phyloP scores from a whole-genome alignment of 768 basidiomycete genomes.

The Mycena amicta region DNA sequence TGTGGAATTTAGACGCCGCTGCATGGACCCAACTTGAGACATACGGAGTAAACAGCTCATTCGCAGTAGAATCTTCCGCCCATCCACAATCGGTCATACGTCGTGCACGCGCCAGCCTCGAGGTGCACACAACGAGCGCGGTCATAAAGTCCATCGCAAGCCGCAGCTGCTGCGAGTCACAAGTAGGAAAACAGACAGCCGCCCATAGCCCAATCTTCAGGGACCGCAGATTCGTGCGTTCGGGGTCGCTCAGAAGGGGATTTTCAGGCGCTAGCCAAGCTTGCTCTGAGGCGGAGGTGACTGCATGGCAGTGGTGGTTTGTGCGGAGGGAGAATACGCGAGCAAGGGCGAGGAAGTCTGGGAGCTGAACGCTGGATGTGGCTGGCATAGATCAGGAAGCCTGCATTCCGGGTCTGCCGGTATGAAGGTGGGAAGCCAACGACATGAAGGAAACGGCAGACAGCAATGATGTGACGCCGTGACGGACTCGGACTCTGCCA shows the following conservation, averaged over 20 bases:
- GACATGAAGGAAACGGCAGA: not conserved
- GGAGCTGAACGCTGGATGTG: constrained; percentile 42
- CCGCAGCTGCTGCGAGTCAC: constrained; percentile 57
- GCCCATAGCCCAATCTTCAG: constrained; percentile 55
- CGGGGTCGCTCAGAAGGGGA: constrained; percentile 30
- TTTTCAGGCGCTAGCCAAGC: constrained; percentile 30
- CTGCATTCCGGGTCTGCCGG: not conserved
- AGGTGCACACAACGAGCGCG: constrained; percentile 41
- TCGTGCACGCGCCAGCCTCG: constrained; percentile 31
- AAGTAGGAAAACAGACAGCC: constrained; percentile 59
- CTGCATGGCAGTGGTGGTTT: constrained; percentile 39
- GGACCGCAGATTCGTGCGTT: constrained; percentile 28
- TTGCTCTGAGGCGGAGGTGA: constrained; percentile 36
- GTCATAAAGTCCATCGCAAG: constrained; percentile 54
- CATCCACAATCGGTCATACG: too few species aligned
- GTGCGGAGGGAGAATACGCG: constrained; percentile 39
- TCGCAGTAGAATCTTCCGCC: constrained; percentile 21
- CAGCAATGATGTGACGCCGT: too few species aligned
- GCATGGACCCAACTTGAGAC: constrained; percentile 20
- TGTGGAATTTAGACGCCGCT: constrained; percentile 2
- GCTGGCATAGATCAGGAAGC: constrained; percentile 6
- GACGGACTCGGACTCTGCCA: too few species aligned
- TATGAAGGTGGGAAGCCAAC: not conserved
- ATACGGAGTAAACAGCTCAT: constrained; percentile 41
- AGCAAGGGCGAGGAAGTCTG: constrained; percentile 39